A percentile compares a stretch with the other conserved stretches of the same genome.
phyloP scores from a whole-genome alignment of 495 filamentous ascomycete genomes.

The Xylaria castorea region DNA sequence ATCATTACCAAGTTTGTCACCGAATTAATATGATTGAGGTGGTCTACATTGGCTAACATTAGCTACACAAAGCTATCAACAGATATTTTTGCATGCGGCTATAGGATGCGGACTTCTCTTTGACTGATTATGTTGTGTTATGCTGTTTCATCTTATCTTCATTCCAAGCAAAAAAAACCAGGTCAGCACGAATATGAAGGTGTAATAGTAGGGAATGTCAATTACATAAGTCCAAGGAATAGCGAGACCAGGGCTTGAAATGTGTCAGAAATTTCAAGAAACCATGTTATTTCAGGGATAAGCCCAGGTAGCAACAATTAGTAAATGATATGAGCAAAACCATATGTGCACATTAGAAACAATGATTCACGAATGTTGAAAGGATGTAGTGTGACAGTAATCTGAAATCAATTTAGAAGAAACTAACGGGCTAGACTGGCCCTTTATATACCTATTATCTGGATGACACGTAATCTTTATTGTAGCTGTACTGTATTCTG shows the following conservation, averaged over 20 bases:
- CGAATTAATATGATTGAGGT: neutral
- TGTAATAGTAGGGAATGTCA: neutral
- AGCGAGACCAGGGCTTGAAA: neutral
- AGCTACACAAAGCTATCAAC: neutral
- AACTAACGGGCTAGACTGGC: neutral
- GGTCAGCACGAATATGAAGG: neutral
- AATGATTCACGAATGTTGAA: neutral
- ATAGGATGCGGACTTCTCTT: neutral
- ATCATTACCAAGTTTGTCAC: neutral
- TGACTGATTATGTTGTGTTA: neutral
- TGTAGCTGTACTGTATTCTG: constrained; percentile 5
- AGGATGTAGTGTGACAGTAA: too few species aligned
- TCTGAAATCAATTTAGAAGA: neutral
- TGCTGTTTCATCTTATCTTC: neutral
- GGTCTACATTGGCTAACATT: neutral
- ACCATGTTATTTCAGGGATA: neutral
- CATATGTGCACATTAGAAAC: neutral
- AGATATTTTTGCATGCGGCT: neutral
- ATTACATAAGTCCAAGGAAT: neutral
- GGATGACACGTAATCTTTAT: neutral
- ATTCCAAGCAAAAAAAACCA: neutral
- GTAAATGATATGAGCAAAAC: neutral
- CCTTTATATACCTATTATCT: neutral
- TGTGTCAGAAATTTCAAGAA: neutral
- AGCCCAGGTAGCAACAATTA: neutral